phyloP scores from a whole-genome alignment of 495 filamentous ascomycete genomes.

The Terfezia boudieri region DNA sequence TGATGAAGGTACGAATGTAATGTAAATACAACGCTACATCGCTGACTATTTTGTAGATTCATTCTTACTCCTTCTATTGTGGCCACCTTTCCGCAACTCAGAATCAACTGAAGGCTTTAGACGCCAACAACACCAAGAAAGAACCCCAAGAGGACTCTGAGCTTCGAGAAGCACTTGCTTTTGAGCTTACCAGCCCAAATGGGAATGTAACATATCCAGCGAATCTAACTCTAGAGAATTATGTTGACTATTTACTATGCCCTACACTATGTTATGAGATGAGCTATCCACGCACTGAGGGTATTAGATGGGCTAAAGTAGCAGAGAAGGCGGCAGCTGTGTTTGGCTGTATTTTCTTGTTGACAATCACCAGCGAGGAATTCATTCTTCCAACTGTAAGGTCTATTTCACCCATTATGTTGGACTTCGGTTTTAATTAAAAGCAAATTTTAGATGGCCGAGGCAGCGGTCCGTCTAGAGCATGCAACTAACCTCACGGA shows the following conservation, averaged over 20 bases:
- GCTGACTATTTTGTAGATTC: conserved; percentile 26
- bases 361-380: conserved; percentile 79
- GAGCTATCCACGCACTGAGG: conserved; percentile 67
- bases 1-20: conserved; percentile 47
- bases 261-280: conserved; percentile 95
- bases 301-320: conserved; percentile 58
- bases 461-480: conserved; percentile 45
- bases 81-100: conserved; percentile 79
- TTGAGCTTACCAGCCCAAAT: conserved; percentile 71
- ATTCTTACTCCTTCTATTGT: conserved; percentile 96
- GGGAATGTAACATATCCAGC: conserved; percentile 76
- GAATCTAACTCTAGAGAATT: conserved; percentile 67
- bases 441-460: conserved; percentile 20
- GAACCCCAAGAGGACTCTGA: conserved; percentile 24
- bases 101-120: conserved; percentile 58
- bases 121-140: conserved; percentile 21
- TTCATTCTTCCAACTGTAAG: conserved; percentile 75
- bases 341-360: conserved; percentile 88
- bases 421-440: background rate
- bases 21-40: background rate
- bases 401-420: background rate
- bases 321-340: conserved; percentile 66
- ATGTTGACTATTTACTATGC: conserved; percentile 69
- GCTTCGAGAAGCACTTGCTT: conserved; percentile 68
- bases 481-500: conserved; percentile 35